Base-by-base conservation (phyloP, 257 asterid genomes). In the Primulina huaijiensis region DNA sequence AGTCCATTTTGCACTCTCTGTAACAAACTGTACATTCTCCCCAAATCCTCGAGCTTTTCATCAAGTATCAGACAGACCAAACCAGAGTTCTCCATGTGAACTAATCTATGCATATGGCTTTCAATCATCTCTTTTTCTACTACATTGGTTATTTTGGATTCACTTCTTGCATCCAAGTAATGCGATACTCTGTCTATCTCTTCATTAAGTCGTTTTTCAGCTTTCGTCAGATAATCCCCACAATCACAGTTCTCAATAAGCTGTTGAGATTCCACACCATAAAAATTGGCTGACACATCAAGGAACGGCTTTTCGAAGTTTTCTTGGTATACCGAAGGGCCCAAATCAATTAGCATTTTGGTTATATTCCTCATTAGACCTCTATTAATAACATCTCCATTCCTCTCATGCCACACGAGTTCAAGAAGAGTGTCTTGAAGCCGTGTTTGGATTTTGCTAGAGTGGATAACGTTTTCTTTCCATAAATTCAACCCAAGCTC, bases 21-120 rank as follows among this genome's bases (percentile, higher is more conserved):
- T 73, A 92, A 87, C 75, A 92, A 86, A 81, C 29, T 81, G 72
- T 90, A 92, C 93, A 90, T 92, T 70, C 97, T 81, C 65, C 83
- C 85, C 85, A 92, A 80, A 74, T 92, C 96, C 23, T 90, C 93
- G 52, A 79, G 76, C 67, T 87, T 84, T 73, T 87, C 96, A 78
- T 87, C 89, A 43, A 84, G 75, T 74, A 92, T 87, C 97, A 92
- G 90, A 64, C 79, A 80, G 6, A 92, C 95, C 81, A 90, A 69
- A 25, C 97, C 97, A 11, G 98, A 92, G 59, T 88, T 84, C 74
- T 92, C 97, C 95, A 92, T 92, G 76, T 84, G 89, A 76, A 89
- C 96, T 61, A 92, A 73, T 68, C 96, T 82, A 55, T 74, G 83
- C 95, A 92, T 87, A 80, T 92, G 96, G 74, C 78, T 83, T 64